Percentiles rank a stretch among this genome's conserved stretches.
Evolutionary conservation across 2,329 filamentous ascomycete species (phyloP).

Genomic region (Ciborinia camelliae): DNA sequence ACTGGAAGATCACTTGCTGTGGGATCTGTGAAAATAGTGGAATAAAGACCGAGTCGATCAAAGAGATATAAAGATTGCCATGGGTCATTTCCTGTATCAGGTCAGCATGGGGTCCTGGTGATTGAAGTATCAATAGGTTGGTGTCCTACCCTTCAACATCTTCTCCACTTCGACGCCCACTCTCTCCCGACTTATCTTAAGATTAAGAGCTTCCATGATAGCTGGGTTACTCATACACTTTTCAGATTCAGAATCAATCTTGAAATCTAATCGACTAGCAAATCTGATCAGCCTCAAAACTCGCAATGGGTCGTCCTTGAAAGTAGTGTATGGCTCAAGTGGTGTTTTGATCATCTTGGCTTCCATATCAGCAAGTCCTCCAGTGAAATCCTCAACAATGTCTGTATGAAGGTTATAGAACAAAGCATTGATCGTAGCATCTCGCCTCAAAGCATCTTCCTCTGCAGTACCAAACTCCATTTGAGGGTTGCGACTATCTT

Average conservation of each 20-base stretch:
- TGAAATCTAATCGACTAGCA: conserved; percentile 77
- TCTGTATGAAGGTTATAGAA: conserved; percentile 89
- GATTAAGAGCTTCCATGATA: conserved; percentile 74
- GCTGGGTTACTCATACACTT: conserved; percentile 70
- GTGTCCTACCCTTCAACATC: conserved; percentile 69
- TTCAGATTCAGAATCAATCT: conserved; percentile 67
- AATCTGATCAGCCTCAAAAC: conserved; percentile 87
- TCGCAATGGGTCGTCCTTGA: conserved; percentile 87
- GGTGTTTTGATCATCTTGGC: conserved; percentile 76
- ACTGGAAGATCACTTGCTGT: conserved; percentile 47
- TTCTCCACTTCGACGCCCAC: conserved; percentile 87
- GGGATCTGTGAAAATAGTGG: conserved; percentile 71
- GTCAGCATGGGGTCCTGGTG: conserved; percentile 21
- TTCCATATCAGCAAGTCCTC: conserved; percentile 72
- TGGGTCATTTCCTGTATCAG: conserved; percentile 52
- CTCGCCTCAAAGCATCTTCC: conserved; percentile 84
- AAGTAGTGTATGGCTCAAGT: conserved; percentile 83
- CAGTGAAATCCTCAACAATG: conserved; percentile 80
- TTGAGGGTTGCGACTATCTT: conserved; percentile 84
- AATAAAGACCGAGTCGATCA: conserved; percentile 64
- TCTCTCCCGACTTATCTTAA: conserved; percentile 90
- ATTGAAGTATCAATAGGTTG: background rate
- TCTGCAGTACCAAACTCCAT: conserved; percentile 91
- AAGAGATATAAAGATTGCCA: conserved; percentile 61
- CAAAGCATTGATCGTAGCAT: conserved; percentile 91